Conservation (phyloP, 2,329 filamentous ascomycete species). For the Trichoderma simmonsii region DNA sequence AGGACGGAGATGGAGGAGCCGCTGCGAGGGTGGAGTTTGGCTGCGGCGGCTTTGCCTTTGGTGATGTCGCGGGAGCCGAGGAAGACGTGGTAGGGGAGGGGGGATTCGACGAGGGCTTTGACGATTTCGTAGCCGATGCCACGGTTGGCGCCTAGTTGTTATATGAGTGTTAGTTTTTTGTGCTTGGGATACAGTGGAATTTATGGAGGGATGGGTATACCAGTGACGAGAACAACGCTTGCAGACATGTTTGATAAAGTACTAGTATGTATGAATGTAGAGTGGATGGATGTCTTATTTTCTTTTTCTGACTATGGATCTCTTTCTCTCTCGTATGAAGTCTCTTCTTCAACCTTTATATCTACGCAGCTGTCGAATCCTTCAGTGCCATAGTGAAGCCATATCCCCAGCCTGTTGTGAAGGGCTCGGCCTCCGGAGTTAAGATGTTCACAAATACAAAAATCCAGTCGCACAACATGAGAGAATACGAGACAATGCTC, state of each 20-base stretch:
- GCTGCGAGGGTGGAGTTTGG: conserved; percentile 54
- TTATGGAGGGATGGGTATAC: conserved; percentile 20
- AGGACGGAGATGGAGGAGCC: conserved; percentile 45
- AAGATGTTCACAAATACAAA: neutral
- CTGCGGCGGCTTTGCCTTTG: conserved; percentile 42
- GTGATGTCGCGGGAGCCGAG: conserved; percentile 34
- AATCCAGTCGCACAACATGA: neutral
- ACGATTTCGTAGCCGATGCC: conserved; percentile 47
- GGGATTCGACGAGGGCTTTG: conserved; percentile 33
- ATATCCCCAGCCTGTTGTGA: neutral
- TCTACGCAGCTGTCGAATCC: neutral
- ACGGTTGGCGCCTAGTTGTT: conserved; percentile 38
- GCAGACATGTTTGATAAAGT: neutral
- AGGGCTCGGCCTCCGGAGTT: neutral
- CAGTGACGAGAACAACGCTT: conserved; percentile 27
- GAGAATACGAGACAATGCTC: neutral
- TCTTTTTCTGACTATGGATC: neutral
- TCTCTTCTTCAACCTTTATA: neutral
- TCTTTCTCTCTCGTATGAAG: neutral
- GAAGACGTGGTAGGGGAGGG: conserved; percentile 36
- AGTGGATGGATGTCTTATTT: neutral
- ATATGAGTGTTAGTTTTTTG: neutral
- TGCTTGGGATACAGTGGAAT: too few relatives aligned
- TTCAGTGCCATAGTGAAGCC: neutral
- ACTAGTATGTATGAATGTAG: neutral